Evolutionary conservation across 176 grass and related monocot genomes (phyloP), one percentile per base, ranked within the genome.

Genomic region (Triticum urartu): DNA sequence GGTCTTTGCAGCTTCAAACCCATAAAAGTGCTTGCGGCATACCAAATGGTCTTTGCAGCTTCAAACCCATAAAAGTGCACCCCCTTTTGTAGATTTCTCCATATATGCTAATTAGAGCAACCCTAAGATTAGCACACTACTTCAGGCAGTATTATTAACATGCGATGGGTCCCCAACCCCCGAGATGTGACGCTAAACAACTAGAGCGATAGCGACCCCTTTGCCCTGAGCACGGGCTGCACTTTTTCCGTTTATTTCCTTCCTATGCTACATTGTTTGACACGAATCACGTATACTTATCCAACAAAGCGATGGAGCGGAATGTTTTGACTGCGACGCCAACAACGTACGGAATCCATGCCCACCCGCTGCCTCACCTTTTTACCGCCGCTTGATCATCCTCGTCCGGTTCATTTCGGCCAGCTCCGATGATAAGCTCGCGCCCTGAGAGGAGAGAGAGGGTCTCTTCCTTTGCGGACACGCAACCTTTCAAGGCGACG

Each of bases 341-440:
- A 58, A 20, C 52, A 45, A 45, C 11, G 42, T 45, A 45, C 48
- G 48, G 48, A 52, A 52, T 52, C 14, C 14, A 5, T 52, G 13
- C 12, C 43, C 43, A 47, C 42, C 0, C 45, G 11, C 45, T 48
- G 50, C 15, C 6, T 54, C 50, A 17, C 54, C 54, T 59, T 59
- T 59, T 59, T 59, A 59, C 18, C 54, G 54, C 54, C 21, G 54
- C 7, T 21, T 21, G 7, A 59, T 59, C 54, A 59, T 59, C 54
- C 3, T 21, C 18, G 18, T 56, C 15, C 15, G 8, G 65, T 63
- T 69, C 38, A 81, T 69, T 30, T 38, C 32, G 54, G 78, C 32
- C 22, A 26, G 34, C 74, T 73, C 74, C 64, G 9, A 74, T 17
- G 80, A 86, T 86, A 79, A 67, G 40, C 79, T 86, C 24, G 35